These are phyloP conservation scores for Echinochloa phyllopogon DNA, from an alignment of 176 grass and related monocot genomes.

Conservation along the genomic window DNA sequence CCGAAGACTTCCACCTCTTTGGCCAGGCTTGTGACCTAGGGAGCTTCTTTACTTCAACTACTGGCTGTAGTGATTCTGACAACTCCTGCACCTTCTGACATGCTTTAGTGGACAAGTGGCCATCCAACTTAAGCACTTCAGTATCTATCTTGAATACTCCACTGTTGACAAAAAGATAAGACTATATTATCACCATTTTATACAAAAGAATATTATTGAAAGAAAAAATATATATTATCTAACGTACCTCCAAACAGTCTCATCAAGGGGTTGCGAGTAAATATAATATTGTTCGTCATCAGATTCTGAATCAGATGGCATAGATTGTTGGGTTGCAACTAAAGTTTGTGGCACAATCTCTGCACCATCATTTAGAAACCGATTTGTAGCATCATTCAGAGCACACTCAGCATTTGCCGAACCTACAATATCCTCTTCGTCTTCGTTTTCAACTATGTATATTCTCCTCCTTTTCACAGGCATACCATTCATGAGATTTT, in stretches of 20 bases:
- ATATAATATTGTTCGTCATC: slow-evolving; percentile 4
- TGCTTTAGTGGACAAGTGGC: slow-evolving; percentile 67
- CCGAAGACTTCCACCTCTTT: slow-evolving; percentile 55
- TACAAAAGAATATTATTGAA: slow-evolving; percentile 11
- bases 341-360: slow-evolving; percentile 12
- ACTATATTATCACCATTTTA: slow-evolving; percentile 39
- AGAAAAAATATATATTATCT: not conserved
- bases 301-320: slow-evolving; percentile 19
- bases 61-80: slow-evolving; percentile 42
- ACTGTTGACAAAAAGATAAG: slow-evolving; percentile 47
- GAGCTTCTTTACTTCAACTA: slow-evolving; percentile 56
- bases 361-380: slow-evolving; percentile 5
- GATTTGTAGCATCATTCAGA: slow-evolving; percentile 13
- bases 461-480: slow-evolving; percentile 38
- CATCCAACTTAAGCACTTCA: slow-evolving; percentile 43
- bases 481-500: not conserved
- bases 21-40: slow-evolving; percentile 61
- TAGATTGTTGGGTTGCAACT: slow-evolving; percentile 4
- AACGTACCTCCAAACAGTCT: slow-evolving; percentile 51
- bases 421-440: slow-evolving; percentile 31
- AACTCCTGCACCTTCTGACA: slow-evolving; percentile 57
- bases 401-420: not conserved
- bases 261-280: slow-evolving; percentile 36
- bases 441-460: slow-evolving; percentile 30
- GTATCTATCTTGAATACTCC: slow-evolving; percentile 61